Conservation (phyloP, 305 asterid genomes). For the Stenogyne calaminthoides region DNA sequence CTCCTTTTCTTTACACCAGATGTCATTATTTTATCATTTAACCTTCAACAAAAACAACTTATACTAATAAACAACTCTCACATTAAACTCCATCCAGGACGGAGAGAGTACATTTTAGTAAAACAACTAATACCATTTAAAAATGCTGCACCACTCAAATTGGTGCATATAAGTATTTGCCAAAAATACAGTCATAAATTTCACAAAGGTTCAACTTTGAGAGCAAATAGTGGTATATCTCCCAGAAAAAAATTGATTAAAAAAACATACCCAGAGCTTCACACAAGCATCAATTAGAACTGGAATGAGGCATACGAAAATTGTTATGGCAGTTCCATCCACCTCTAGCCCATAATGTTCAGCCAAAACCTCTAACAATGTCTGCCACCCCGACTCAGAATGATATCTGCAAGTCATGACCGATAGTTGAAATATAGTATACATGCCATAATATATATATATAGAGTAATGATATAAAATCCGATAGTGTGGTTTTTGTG, state of each 20-base stretch:
- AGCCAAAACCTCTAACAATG: constrained; percentile 69
- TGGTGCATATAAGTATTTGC: too few relatives aligned
- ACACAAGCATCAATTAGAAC: constrained; percentile 86
- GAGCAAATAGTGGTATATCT: constrained; percentile 18
- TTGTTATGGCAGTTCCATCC: constrained; percentile 66
- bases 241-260: neutral
- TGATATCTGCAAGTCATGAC: constrained; percentile 62
- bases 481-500: too few relatives aligned
- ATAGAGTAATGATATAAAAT: too few relatives aligned
- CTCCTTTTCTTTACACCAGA: too few relatives aligned
- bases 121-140: too few relatives aligned
- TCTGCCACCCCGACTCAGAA: constrained; percentile 91
- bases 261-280: constrained; percentile 85
- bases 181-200: neutral
- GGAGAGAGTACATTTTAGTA: too few relatives aligned
- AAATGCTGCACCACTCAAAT: too few relatives aligned
- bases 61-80: too few relatives aligned
- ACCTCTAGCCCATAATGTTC: constrained; percentile 90
- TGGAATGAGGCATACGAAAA: constrained; percentile 77
- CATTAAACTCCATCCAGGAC: too few relatives aligned
- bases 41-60: too few relatives aligned
- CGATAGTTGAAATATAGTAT: neutral
- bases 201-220: neutral
- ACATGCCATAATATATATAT: neutral
- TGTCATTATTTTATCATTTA: too few relatives aligned